phyloP scores from a whole-genome alignment of 257 asterid genomes.

The Buddleja alternifolia region DNA sequence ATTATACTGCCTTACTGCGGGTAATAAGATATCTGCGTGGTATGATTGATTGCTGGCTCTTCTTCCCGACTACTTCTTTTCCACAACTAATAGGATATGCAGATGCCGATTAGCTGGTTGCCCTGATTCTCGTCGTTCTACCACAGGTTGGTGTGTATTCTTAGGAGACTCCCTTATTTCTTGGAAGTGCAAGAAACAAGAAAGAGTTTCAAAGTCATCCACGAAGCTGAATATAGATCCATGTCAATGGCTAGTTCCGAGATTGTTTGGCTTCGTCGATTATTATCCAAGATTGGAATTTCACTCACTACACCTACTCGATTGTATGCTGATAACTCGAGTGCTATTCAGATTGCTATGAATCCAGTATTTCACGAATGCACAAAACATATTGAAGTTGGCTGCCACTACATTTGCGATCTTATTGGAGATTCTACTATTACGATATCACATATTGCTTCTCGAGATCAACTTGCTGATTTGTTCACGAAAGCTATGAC shows the following conservation, averaged over 20 bases:
- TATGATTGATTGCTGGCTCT: not conserved
- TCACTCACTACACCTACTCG: not conserved
- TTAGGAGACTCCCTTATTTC: no score
- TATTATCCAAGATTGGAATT: not conserved
- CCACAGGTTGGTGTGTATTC: not conserved
- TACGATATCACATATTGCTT: no score
- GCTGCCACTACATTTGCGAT: no score
- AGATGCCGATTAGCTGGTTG: no score
- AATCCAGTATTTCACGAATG: no score
- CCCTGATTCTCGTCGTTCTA: not conserved
- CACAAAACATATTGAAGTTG: no score
- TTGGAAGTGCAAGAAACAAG: conserved; percentile 14
- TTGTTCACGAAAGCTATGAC: no score
- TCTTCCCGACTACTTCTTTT: not conserved
- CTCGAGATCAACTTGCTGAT: no score
- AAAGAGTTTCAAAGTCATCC: not conserved
- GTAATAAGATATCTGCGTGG: not conserved
- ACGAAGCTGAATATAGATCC: not conserved
- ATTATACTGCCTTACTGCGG: not conserved
- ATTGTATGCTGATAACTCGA: not conserved
- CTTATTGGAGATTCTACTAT: no score
- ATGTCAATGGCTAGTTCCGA: not conserved
- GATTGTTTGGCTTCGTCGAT: not conserved
- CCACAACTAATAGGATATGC: no score
- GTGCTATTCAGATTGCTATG: no score